A percentile compares a stretch with the other conserved stretches of the same genome.
Evolutionary conservation across 2,329 filamentous ascomycete species (phyloP).

Genomic region (Pseudogymnoascus sp.): DNA sequence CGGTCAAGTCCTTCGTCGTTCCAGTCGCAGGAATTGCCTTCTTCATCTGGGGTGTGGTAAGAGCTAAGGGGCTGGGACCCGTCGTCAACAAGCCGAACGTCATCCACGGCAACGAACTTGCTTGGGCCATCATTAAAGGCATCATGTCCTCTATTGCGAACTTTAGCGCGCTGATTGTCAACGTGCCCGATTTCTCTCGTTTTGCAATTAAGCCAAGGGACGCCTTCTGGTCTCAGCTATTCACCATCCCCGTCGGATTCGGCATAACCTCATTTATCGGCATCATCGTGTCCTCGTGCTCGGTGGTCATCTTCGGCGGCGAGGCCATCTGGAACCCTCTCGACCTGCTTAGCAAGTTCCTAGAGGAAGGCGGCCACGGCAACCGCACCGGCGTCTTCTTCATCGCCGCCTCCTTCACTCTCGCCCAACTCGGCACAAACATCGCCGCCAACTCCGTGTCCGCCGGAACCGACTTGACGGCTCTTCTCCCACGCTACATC

Average conservation of each 20-base stretch:
- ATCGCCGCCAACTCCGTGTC: slow-evolving; percentile 82
- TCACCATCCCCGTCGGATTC: slow-evolving; percentile 64
- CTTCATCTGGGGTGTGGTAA: slow-evolving; percentile 77
- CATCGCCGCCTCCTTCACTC: slow-evolving; percentile 59
- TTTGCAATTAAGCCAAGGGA: slow-evolving; percentile 71
- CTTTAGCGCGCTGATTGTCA: slow-evolving; percentile 75
- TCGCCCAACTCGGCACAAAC: slow-evolving; percentile 79
- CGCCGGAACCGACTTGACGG: slow-evolving; percentile 68
- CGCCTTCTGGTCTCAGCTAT: slow-evolving; percentile 70
- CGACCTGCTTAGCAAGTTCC: slow-evolving; percentile 54
- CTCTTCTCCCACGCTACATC: slow-evolving; percentile 68
- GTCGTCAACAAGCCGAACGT: slow-evolving; percentile 63
- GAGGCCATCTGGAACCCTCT: slow-evolving; percentile 68
- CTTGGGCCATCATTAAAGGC: slow-evolving; percentile 74
- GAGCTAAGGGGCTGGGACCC: slow-evolving; percentile 74
- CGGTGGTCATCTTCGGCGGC: slow-evolving; percentile 53
- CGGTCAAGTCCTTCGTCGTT: slow-evolving; percentile 78
- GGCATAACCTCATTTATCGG: slow-evolving; percentile 77
- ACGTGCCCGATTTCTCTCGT: slow-evolving; percentile 77
- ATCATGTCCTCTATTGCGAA: slow-evolving; percentile 88
- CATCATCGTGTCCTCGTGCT: slow-evolving; percentile 68
- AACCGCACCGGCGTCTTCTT: slow-evolving; percentile 70
- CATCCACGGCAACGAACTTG: slow-evolving; percentile 58
- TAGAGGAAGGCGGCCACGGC: slow-evolving; percentile 57
- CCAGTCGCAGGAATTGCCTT: slow-evolving; percentile 77